Evolutionary conservation across 208 protist species (phyloP), one percentile per base, ranked within the genome.

Genomic region (Trypanosoma boissoni): DNA sequence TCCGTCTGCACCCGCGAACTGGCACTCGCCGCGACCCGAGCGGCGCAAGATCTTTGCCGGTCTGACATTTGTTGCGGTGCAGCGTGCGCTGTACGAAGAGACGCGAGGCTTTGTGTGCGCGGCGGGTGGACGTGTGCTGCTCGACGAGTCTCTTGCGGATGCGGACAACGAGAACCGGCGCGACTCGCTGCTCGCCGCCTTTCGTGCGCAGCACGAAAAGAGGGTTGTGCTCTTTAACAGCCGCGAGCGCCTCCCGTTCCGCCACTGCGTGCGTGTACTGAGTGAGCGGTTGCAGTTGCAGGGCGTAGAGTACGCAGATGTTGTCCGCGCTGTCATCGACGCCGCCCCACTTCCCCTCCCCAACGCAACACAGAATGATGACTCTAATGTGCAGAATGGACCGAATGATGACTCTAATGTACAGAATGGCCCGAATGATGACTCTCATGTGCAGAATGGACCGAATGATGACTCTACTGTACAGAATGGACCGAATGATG

Each of bases 211-310:
- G 0, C 82, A 92, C 37, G 58, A 51, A 32, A 48, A 45, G 10
- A 74, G 88, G 64, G 59, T 89, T 6, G 23, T 93, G 14, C 58
- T 94, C 18, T 85, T 76, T 70, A 81, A 73, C 39, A 65, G 63
- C 27, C 54, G 68, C 18, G 85, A 87, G 48, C 57, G 36, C 6
- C 51, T 81, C 52, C 81, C 79, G 0, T 78, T 81, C 43, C 37
- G 44, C 2, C 23, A 48, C 16, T 82, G 68, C 48, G 39, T 83
- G 32, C 27, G 51, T n/a, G 52, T 68, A 6, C 36, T 87, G 48
- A 68, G 49, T 26, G 61, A 83, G 18, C 29, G 49, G 21, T 64
- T 82, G 31, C 41, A 59, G n/a, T 43, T 91, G 44, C 57, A 44
- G 45, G 76, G 76, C 55, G 59, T 85, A 36, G 78, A 86, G 72